Conservation (phyloP, 768 basidiomycete genomes). For the Tubosaeta sp. region DNA sequence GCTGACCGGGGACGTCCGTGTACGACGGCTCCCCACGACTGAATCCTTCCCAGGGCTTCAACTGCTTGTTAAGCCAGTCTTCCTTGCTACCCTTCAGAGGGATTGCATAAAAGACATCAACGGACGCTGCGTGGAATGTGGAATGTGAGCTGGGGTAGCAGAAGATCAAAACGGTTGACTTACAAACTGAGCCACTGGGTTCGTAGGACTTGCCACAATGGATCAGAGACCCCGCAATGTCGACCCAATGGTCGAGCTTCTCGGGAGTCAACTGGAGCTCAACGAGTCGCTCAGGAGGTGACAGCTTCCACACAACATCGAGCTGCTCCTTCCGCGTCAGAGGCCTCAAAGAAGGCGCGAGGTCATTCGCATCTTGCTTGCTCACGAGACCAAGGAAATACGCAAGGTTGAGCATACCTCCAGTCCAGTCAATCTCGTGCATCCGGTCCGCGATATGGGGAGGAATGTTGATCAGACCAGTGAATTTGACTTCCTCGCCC, state of each 20-base stretch:
- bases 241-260: too few relatives aligned
- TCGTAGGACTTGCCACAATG: too few relatives aligned
- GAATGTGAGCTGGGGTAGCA: not conserved
- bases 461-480: too few relatives aligned
- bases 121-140: conserved; percentile 6
- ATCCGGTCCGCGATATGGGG: too few relatives aligned
- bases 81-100: conserved; percentile 25
- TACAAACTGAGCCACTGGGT: conserved; percentile 28
- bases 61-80: conserved; percentile 29
- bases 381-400: too few relatives aligned
- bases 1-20: conserved; percentile 26
- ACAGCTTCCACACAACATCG: conserved; percentile 26
- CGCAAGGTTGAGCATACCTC: too few relatives aligned
- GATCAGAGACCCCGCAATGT: too few relatives aligned
- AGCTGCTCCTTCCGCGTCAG: conserved; percentile 26
- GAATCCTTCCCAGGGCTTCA: conserved; percentile 24
- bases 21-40: conserved; percentile 19
- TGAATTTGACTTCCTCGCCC: too few relatives aligned
- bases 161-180: conserved; percentile 4
- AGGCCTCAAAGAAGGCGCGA: conserved; percentile 19
- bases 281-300: conserved; percentile 29
- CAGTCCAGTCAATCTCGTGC: too few relatives aligned
- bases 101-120: conserved; percentile 26
- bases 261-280: too few relatives aligned
- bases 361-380: too few relatives aligned